These are phyloP conservation scores for Trypanosoma vivax DNA, from an alignment of 208 protist genomes.

Conservation along the genomic window DNA sequence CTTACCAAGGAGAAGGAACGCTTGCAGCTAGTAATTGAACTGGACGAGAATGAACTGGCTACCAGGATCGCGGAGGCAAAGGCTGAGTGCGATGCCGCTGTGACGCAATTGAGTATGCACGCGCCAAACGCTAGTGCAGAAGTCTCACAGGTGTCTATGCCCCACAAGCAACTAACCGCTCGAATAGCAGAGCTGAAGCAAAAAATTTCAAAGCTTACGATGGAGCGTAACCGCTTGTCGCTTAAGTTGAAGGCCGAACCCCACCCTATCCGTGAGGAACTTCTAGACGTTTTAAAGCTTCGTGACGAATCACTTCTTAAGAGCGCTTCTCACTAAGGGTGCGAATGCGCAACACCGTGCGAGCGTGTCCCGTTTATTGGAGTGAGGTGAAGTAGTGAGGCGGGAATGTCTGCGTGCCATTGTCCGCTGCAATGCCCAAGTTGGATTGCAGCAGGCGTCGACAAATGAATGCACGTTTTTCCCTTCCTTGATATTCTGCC, in stretches of 20 bases:
- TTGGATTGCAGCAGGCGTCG: no score
- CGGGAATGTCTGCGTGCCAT: no score
- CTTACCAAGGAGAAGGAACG: slow-evolving; percentile 60
- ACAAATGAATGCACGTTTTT: no score
- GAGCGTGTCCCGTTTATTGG: no score
- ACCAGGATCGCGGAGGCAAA: slow-evolving; percentile 42
- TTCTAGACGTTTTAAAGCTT: slow-evolving; percentile 43
- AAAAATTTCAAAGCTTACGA: slow-evolving; percentile 71
- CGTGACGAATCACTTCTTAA: slow-evolving; percentile 42
- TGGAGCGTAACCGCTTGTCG: slow-evolving; percentile 61
- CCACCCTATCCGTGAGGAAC: slow-evolving; percentile 41
- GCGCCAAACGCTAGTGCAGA: background rate
- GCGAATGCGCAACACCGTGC: background rate
- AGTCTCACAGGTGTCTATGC: slow-evolving; percentile 1
- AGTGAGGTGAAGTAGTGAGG: no score
- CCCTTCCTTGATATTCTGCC: no score
- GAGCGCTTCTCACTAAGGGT: background rate
- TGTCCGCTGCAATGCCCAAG: no score
- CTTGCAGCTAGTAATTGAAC: slow-evolving; percentile 50
- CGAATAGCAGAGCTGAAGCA: slow-evolving; percentile 72
- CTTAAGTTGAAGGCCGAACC: slow-evolving; percentile 77
- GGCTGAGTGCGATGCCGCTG: slow-evolving; percentile 35
- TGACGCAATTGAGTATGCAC: slow-evolving; percentile 8
- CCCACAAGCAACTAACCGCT: slow-evolving; percentile 32
- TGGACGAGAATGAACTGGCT: slow-evolving; percentile 58